Evolutionary conservation across 495 filamentous ascomycete genomes (phyloP).

Genomic region (Aspergillus baeticus): DNA sequence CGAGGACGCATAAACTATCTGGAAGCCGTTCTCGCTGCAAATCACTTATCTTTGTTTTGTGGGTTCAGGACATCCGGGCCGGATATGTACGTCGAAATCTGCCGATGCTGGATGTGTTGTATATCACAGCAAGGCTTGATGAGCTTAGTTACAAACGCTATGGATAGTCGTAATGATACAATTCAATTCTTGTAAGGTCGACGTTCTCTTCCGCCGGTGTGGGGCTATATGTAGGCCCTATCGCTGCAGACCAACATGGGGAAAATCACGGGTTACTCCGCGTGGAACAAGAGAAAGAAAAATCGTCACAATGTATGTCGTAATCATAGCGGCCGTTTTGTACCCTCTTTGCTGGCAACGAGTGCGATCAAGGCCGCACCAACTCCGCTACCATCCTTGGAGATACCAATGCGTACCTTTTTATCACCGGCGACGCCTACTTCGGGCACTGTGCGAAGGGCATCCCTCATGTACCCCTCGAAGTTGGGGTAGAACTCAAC

Average conservation of each 20-base stretch:
- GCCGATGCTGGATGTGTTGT: neutral
- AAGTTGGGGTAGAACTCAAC: constrained; percentile 93
- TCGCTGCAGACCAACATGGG: neutral
- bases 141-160: neutral
- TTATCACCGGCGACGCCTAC: constrained; percentile 73
- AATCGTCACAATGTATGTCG: constrained; percentile 3
- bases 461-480: constrained; percentile 73
- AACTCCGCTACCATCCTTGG: constrained; percentile 90
- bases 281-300: neutral
- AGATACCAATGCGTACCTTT: constrained; percentile 84
- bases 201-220: neutral
- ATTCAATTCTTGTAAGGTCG: too few relatives aligned
- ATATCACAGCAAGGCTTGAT: neutral
- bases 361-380: constrained; percentile 89
- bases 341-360: constrained; percentile 50
- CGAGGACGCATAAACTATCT: too few relatives aligned
- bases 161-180: neutral
- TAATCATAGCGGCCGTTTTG: constrained; percentile 9
- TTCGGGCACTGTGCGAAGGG: constrained; percentile 64
- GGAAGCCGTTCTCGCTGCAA: too few relatives aligned
- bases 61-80: too few relatives aligned
- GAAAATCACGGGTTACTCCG: neutral
- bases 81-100: neutral
- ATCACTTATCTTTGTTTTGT: too few relatives aligned
- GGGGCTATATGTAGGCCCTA: neutral